Evolutionary conservation across 192 early-diverging fungal genomes (phyloP).

Genomic region (Rhizoclosmatium globosum): DNA sequence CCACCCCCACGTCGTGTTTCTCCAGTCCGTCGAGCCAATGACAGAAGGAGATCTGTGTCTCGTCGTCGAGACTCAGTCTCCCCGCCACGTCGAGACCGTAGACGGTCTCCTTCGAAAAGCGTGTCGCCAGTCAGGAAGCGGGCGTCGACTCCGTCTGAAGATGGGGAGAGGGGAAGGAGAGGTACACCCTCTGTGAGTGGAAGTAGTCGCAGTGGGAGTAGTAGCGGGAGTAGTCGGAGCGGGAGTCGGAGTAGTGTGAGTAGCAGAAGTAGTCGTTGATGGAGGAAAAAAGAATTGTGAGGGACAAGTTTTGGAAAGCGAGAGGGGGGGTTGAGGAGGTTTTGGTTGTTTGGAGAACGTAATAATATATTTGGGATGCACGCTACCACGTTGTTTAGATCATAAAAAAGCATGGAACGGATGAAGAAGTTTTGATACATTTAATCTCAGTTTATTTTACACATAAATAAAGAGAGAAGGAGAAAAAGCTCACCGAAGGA

Average conservation of each 20-base stretch:
- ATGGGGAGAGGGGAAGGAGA: neutral
- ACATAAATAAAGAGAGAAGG: too few relatives aligned
- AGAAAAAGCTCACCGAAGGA: too few relatives aligned
- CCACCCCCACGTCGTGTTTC: neutral
- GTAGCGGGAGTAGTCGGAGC: conserved; percentile 78
- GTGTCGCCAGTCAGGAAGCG: neutral
- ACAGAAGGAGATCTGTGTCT: neutral
- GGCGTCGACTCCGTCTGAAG: neutral
- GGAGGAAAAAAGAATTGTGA: neutral
- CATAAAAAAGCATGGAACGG: too few relatives aligned
- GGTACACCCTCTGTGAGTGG: neutral
- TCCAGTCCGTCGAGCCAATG: neutral
- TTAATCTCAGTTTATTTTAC: too few relatives aligned
- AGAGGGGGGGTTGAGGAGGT: too few relatives aligned
- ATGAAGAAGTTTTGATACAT: too few relatives aligned
- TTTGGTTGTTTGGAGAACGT: too few relatives aligned
- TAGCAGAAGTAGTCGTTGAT: neutral
- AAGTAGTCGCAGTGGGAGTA: conserved; percentile 40
- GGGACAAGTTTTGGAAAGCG: too few relatives aligned
- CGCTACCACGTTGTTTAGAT: too few relatives aligned
- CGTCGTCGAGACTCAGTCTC: neutral
- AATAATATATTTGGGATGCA: too few relatives aligned
- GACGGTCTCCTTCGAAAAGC: neutral
- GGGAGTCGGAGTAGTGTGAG: conserved; percentile 66
- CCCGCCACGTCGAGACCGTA: neutral